Base-by-base conservation (phyloP, 352 stramenopile genomes). In the Phytophthora kernoviae region DNA sequence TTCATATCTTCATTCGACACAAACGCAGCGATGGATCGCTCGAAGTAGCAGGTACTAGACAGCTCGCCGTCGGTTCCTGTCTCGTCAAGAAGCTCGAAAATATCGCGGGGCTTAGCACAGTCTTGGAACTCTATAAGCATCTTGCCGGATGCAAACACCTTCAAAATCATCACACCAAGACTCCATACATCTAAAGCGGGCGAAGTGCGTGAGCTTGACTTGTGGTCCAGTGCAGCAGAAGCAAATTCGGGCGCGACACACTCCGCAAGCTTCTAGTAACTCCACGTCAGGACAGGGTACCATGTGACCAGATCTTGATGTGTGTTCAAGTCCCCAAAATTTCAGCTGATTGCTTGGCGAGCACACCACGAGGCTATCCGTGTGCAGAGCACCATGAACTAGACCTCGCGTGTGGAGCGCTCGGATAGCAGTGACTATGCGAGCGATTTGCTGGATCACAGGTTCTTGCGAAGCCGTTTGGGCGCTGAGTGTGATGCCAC, bases 161-260 rank as follows among this genome's bases (percentile, higher is more conserved):
- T 85, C 17, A 90, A 58, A 2, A 87, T 74, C 11, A 85, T 64
- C 14, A 88, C 68, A 0, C 81, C 79, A 17, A 90, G 58, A 45
- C 75, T 77, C 81, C 81, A 91, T 12, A 84, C 60, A 57, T 91
- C 81, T 27, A 83, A 69, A 8, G 77, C 60, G 0, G 65, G 36
- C 1, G 73, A 69, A 18, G 79, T 65, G 27, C 71, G 62, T 40
- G 21, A 53, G 14, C 36, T 61, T 14, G 8, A 12, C 26, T 57
- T 63, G 1, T 68, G 32, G 15, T 67, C 63, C n/a, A 89, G 49
- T 21, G 71, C 41, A 24, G 73, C 50, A 5, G 50, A 46, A 26
- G 79, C 75, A 43, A 87, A 73, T 47, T 91, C 81, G 4, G 81
- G 79, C 5, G 79, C 67, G 0, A 81, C 20, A 15, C 54, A 84